phyloP scores from a whole-genome alignment of 2,329 filamentous ascomycete species.

The Alternaria brassicicola region DNA sequence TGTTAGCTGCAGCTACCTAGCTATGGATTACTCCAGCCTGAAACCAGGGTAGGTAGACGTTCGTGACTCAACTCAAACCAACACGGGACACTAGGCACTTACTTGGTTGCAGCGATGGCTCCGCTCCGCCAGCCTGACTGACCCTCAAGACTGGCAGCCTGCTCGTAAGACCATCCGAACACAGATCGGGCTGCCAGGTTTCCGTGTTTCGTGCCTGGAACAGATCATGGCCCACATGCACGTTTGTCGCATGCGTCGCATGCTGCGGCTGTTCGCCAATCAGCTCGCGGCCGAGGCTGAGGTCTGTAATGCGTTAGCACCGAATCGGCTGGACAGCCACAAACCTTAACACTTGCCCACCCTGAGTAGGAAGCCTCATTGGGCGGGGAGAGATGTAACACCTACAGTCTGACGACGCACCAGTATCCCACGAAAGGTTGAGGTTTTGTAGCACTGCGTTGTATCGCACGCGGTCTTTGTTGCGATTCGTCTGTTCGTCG shows the following conservation, averaged over 20 bases:
- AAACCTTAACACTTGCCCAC: background rate
- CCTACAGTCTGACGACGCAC: slow-evolving; percentile 45
- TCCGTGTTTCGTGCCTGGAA: slow-evolving; percentile 44
- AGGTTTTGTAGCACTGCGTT: slow-evolving; percentile 36
- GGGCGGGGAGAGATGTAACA: slow-evolving; percentile 27
- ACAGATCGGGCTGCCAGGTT: slow-evolving; percentile 32
- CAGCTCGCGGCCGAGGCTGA: slow-evolving; percentile 39
- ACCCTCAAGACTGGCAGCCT: slow-evolving; percentile 29
- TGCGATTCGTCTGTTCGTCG: slow-evolving; percentile 8
- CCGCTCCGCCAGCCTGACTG: slow-evolving; percentile 22
- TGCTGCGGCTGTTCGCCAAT: slow-evolving; percentile 38
- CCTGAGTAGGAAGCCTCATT: background rate
- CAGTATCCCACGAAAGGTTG: slow-evolving; percentile 33
- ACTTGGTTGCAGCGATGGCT: slow-evolving; percentile 27
- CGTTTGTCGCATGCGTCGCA: slow-evolving; percentile 29
- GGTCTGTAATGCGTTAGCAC: slow-evolving; percentile 33
- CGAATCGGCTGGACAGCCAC: background rate
- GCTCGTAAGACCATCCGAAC: slow-evolving; percentile 7
- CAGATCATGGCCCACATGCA: slow-evolving; percentile 27
- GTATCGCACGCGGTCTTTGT: slow-evolving; percentile 29
- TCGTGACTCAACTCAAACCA: slow-evolving; percentile 38
- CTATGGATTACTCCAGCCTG: slow-evolving; percentile 29
- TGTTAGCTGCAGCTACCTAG: slow-evolving; percentile 18
- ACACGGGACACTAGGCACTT: slow-evolving; percentile 22
- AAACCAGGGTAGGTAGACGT: slow-evolving; percentile 28